Evolutionary conservation across 768 basidiomycete species (phyloP).

Genomic region (Mycena haematopus): DNA sequence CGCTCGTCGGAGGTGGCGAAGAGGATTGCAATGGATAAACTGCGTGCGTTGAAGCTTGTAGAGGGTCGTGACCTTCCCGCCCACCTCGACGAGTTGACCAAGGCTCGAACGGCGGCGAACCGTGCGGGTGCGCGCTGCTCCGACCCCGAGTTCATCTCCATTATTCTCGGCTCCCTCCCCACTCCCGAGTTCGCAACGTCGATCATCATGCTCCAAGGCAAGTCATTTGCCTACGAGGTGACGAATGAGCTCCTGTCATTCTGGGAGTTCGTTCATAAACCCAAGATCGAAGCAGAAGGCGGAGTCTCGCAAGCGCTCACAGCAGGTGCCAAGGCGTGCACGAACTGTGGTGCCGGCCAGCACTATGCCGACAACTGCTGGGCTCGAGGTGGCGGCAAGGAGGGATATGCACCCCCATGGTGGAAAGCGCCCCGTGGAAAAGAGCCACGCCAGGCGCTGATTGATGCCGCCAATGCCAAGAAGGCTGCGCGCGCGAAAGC

Average conservation of each 20-base stretch:
- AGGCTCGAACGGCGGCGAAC: neutral
- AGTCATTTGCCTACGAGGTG: neutral
- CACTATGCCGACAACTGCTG: constrained; percentile 34
- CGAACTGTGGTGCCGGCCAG: constrained; percentile 28
- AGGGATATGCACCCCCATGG: constrained; percentile 21
- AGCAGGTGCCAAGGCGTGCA: constrained; percentile 11
- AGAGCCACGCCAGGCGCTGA: neutral
- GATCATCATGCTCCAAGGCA: neutral
- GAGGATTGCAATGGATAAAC: neutral
- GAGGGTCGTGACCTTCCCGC: neutral
- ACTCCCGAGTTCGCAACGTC: constrained; percentile 5
- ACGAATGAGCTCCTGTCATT: too few relatives aligned
- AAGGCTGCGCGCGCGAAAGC: neutral
- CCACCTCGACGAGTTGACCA: constrained; percentile 15
- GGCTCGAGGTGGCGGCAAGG: constrained; percentile 37
- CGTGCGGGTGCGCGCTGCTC: too few relatives aligned
- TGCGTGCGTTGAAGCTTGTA: neutral
- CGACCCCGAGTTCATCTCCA: constrained; percentile 2
- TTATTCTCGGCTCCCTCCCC: constrained; percentile 16
- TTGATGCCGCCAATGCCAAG: neutral
- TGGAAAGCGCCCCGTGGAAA: too few relatives aligned
- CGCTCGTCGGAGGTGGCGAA: constrained; percentile 21
- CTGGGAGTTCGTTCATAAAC: neutral
- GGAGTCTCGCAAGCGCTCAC: neutral
- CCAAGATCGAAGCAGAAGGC: too few relatives aligned